These are phyloP conservation scores for Daldinia loculata DNA, from an alignment of 495 filamentous ascomycete genomes.

Conservation along the genomic window DNA sequence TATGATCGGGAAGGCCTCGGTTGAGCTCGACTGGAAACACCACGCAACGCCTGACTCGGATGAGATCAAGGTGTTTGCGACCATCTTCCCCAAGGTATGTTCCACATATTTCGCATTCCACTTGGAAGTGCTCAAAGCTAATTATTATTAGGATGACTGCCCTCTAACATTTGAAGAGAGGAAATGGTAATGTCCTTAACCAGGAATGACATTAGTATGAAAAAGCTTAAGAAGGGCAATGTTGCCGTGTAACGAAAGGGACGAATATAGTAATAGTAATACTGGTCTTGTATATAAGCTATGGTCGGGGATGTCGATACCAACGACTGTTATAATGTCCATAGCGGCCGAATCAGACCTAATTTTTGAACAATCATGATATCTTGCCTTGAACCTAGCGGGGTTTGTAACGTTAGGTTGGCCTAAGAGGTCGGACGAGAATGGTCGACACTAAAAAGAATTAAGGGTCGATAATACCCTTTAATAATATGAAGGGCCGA, in stretches of 20 bases:
- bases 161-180: conserved; percentile 68
- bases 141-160: conserved; percentile 66
- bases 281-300: conserved; percentile 45
- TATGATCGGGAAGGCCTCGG: conserved; percentile 93
- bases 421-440: background rate
- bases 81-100: conserved; percentile 94
- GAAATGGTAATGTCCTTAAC: conserved; percentile 46
- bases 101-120: conserved; percentile 29
- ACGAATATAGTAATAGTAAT: conserved; percentile 45
- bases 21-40: conserved; percentile 92
- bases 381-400: background rate
- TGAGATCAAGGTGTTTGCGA: conserved; percentile 98
- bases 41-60: conserved; percentile 80
- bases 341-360: conserved; percentile 32
- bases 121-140: conserved; percentile 24
- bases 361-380: background rate
- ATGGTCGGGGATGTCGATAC: conserved; percentile 25
- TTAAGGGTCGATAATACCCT: background rate
- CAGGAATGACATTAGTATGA: background rate
- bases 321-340: conserved; percentile 24
- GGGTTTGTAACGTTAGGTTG: background rate
- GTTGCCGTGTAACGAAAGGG: conserved; percentile 20
- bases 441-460: too few relatives aligned
- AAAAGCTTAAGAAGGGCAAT: conserved; percentile 3
- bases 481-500: background rate